Evolutionary conservation across 441 rosid genomes (phyloP).

Genomic region (Omphalea diandra): DNA sequence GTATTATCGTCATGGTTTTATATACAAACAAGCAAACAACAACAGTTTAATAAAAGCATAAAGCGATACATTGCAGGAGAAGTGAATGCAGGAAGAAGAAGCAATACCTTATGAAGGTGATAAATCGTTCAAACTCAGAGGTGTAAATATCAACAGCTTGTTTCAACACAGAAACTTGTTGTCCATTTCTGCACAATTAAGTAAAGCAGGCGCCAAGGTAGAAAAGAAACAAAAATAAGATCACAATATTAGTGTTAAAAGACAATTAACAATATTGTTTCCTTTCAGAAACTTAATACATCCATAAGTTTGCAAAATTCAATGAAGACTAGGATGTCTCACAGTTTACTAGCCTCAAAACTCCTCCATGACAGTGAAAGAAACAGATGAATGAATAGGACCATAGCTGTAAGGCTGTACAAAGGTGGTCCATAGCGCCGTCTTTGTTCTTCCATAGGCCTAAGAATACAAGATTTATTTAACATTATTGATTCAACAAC

Average conservation of each 20-base stretch:
- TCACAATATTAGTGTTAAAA: conserved; percentile 23
- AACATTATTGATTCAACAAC: conserved; percentile 15
- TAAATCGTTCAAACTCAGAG: conserved; percentile 76
- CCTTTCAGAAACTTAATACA: background rate
- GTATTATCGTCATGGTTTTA: background rate
- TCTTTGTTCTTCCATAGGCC: conserved; percentile 99
- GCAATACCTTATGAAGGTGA: conserved; percentile 72
- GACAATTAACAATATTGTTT: background rate
- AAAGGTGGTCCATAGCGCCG: conserved; percentile 95
- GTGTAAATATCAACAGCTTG: conserved; percentile 73
- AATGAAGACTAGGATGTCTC: conserved; percentile 35
- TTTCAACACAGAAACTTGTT: conserved; percentile 57
- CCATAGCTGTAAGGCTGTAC: conserved; percentile 78
- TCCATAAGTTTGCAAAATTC: conserved; percentile 7
- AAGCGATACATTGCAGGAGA: background rate
- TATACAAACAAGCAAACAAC: background rate
- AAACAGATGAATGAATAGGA: conserved; percentile 54
- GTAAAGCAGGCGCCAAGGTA: conserved; percentile 23
- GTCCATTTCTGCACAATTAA: conserved; percentile 45
- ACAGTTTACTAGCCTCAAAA: conserved; percentile 63
- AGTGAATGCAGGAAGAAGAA: conserved; percentile 22
- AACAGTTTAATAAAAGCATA: background rate
- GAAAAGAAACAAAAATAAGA: conserved; percentile 26
- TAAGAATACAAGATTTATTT: conserved; percentile 33
- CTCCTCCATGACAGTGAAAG: conserved; percentile 65